Evolutionary conservation across 148 eudicot species (phyloP).

Genomic region (Hydrangea macrophylla): DNA sequence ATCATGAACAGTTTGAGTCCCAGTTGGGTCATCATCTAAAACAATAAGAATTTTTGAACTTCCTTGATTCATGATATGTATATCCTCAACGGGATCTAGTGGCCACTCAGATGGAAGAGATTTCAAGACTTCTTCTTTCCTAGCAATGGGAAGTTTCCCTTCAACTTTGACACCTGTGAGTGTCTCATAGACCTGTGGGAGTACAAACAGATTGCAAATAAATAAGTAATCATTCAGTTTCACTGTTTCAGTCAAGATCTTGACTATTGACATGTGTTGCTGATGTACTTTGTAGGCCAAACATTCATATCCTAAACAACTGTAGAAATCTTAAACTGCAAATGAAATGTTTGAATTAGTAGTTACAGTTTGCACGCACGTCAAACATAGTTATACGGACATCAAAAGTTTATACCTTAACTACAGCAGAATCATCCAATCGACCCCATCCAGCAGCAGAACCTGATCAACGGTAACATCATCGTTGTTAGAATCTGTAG

Average conservation of each 20-base stretch:
- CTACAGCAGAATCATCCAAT: slow-evolving; percentile 93
- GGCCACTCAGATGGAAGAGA: slow-evolving; percentile 92
- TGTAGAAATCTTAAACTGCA: neutral
- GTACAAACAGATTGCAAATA: slow-evolving; percentile 12
- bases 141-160: slow-evolving; percentile 64
- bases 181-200: slow-evolving; percentile 79
- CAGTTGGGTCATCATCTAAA: slow-evolving; percentile 99
- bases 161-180: slow-evolving; percentile 92
- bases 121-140: slow-evolving; percentile 57
- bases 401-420: slow-evolving; percentile 53
- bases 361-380: neutral
- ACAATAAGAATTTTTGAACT: slow-evolving; percentile 77
- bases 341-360: neutral
- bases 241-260: neutral
- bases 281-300: neutral
- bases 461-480: slow-evolving; percentile 54
- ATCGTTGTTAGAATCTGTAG: too few species aligned
- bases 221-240: neutral
- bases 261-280: neutral
- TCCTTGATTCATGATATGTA: slow-evolving; percentile 45
- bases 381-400: neutral
- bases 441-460: slow-evolving; percentile 99
- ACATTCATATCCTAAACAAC: neutral
- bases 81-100: slow-evolving; percentile 62
- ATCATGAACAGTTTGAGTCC: slow-evolving; percentile 98